These are phyloP conservation scores for Dillenia turbinata DNA, from an alignment of 164 flowering plant species.

Conservation along the genomic window DNA sequence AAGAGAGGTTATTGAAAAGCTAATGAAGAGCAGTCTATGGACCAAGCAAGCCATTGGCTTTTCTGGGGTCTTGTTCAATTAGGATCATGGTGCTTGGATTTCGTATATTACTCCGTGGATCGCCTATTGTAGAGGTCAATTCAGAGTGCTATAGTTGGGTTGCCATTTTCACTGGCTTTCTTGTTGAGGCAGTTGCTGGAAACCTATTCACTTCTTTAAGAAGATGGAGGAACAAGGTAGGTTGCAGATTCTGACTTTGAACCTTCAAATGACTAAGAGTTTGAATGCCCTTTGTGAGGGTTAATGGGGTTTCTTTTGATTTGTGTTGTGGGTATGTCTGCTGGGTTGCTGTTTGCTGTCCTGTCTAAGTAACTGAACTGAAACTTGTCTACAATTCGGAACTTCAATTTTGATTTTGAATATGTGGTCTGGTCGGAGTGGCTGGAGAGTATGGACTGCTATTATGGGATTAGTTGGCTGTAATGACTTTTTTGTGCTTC, in stretches of 20 bases:
- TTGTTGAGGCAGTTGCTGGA: slow-evolving; percentile 53
- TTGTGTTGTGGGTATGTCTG: slow-evolving; percentile 45
- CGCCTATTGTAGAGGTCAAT: slow-evolving; percentile 43
- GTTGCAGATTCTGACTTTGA: slow-evolving; percentile 76
- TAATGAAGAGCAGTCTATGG: slow-evolving; percentile 61
- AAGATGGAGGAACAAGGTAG: slow-evolving; percentile 91
- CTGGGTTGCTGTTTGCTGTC: slow-evolving; percentile 35
- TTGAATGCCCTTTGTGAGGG: slow-evolving; percentile 53
- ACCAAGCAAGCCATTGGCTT: slow-evolving; percentile 58
- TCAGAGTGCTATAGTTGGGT: slow-evolving; percentile 62
- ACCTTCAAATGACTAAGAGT: slow-evolving; percentile 70
- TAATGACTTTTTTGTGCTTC: too few species aligned
- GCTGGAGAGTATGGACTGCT: too few species aligned
- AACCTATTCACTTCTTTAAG: slow-evolving; percentile 74
- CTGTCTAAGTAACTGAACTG: slow-evolving; percentile 24
- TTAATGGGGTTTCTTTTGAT: slow-evolving; percentile 43
- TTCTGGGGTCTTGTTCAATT: slow-evolving; percentile 71
- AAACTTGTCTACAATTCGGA: too few species aligned
- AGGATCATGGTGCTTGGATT: slow-evolving; percentile 76
- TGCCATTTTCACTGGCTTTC: slow-evolving; percentile 76
- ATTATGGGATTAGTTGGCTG: too few species aligned
- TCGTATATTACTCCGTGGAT: slow-evolving; percentile 36
- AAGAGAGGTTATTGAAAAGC: slow-evolving; percentile 45
- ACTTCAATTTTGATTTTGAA: too few species aligned
- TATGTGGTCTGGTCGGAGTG: too few species aligned